Percentiles rank a stretch among this genome's conserved stretches.
Conservation (phyloP, 192 early-diverging fungal genomes). For the Coemansia sp. region DNA sequence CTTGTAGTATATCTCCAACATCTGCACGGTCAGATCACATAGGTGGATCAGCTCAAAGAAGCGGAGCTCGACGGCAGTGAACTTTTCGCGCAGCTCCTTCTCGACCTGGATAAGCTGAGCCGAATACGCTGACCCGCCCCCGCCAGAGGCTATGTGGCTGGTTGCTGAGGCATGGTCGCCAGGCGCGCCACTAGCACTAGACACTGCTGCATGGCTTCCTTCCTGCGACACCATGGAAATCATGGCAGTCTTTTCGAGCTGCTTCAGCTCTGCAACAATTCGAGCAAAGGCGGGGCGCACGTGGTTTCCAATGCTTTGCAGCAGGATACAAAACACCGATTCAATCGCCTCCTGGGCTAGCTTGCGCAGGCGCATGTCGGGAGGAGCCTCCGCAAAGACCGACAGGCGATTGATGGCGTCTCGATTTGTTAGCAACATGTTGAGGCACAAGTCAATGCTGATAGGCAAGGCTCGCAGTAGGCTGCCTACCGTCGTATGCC, state of each 20-base stretch:
- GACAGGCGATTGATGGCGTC: slow-evolving; percentile 65
- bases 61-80: slow-evolving; percentile 64
- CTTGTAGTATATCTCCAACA: slow-evolving; percentile 91
- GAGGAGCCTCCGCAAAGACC: slow-evolving; percentile 63
- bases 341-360: slow-evolving; percentile 71
- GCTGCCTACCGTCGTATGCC: slow-evolving; percentile 40
- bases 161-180: slow-evolving; percentile 1
- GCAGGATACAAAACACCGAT: slow-evolving; percentile 73
- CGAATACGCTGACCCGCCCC: slow-evolving; percentile 44
- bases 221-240: slow-evolving; percentile 19
- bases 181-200: background rate
- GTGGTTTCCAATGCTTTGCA: slow-evolving; percentile 64
- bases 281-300: slow-evolving; percentile 37
- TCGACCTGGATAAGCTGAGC: slow-evolving; percentile 43
- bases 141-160: slow-evolving; percentile 39
- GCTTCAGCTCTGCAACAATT: slow-evolving; percentile 33
- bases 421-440: slow-evolving; percentile 87
- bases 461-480: slow-evolving; percentile 29
- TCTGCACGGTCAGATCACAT: slow-evolving; percentile 88
- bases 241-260: slow-evolving; percentile 37
- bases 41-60: slow-evolving; percentile 96
- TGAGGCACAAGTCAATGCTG: slow-evolving; percentile 76
- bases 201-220: slow-evolving; percentile 2
- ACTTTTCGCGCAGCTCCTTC: slow-evolving; percentile 40
- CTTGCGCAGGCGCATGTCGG: slow-evolving; percentile 54